Conservation (phyloP, 208 protist species). For the Herpetomonas samuelpessoai region DNA sequence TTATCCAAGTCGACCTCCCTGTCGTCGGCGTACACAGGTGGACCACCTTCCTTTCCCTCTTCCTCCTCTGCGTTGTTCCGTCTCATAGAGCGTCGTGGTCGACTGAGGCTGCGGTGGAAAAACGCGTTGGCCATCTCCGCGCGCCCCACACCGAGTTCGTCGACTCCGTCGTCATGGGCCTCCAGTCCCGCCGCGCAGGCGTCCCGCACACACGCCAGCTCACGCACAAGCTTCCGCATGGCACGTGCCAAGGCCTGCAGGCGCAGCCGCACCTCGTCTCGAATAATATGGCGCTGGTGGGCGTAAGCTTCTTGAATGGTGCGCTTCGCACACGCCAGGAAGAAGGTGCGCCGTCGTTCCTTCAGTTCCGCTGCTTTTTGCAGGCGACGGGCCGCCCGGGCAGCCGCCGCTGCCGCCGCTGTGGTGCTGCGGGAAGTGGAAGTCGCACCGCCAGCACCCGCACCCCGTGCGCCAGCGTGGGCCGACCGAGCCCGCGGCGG, state of each 20-base stretch:
- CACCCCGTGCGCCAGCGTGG: too few relatives aligned
- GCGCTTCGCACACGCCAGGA: slow-evolving; percentile 15
- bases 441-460: too few relatives aligned
- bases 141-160: too few relatives aligned
- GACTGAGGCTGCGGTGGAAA: too few relatives aligned
- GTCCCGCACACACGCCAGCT: slow-evolving; percentile 21
- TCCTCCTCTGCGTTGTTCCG: not conserved
- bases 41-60: not conserved
- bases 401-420: not conserved
- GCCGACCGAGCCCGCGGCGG: too few relatives aligned
- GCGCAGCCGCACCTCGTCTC: slow-evolving; percentile 34
- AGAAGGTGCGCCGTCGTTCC: slow-evolving; percentile 11
- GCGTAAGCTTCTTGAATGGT: slow-evolving; percentile 22
- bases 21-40: not conserved
- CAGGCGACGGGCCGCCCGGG: not conserved
- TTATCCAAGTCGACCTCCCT: not conserved
- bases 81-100: too few relatives aligned
- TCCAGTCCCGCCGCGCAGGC: not conserved
- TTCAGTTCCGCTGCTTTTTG: not conserved
- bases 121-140: too few relatives aligned
- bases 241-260: slow-evolving; percentile 31
- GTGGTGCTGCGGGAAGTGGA: not conserved
- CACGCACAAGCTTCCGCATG: slow-evolving; percentile 33
- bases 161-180: not conserved
- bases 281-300: slow-evolving; percentile 35